Base-by-base conservation (phyloP, 2,329 filamentous ascomycete species). In the Plenodomus biglobosus region DNA sequence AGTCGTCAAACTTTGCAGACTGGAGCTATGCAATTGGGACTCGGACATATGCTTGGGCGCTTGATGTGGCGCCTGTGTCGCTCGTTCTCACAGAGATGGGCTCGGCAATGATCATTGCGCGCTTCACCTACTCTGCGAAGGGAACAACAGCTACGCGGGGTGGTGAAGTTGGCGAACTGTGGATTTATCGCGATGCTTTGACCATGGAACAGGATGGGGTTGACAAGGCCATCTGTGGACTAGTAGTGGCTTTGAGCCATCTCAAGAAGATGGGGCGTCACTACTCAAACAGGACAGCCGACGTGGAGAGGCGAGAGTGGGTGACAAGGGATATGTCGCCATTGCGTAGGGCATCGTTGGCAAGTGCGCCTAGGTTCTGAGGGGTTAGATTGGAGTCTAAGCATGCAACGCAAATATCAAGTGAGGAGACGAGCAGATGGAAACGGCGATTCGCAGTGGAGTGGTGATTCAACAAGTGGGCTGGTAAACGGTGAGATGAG, bases 1-100 rank as follows among this genome's bases (percentile, higher is more conserved):
- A 70, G 40, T 63, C 66, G 32, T 38, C 40, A 13, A 68, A 69
- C 46, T 70, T 70, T 40, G 49, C 50, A 11, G 63, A 71, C 46
- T 69, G 66, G 66, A 49, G 42, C 1, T 17, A 65, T 4, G 30
- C 17, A 1, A 35, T 67, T 1, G 52, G 47, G 11, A 55, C 48
- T 8, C 50, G 41, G n/a, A 50, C 38, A 10, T 70, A 64, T 32
- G 50, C 49, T 10, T 71, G 66, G 66, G 40, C 37, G 15, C 50
- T 71, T 8, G 55, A 58, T 13, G 59, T 53, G 38, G 50, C 45
- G 24, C 64, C 65, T 1, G 42, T 62, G 15, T 58, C 61, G 16
- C 51, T 70, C 32, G 55, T 53, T 10, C 42, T 71, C 44, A 50
- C 49, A 11, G 56, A 62, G 40, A 50, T 41, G 24, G 40, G 30